A percentile compares a stretch with the other conserved stretches of the same genome.
These are phyloP conservation scores for Trichophaea hybrida DNA, from an alignment of 2,329 filamentous ascomycete species.

Conservation along the genomic window DNA sequence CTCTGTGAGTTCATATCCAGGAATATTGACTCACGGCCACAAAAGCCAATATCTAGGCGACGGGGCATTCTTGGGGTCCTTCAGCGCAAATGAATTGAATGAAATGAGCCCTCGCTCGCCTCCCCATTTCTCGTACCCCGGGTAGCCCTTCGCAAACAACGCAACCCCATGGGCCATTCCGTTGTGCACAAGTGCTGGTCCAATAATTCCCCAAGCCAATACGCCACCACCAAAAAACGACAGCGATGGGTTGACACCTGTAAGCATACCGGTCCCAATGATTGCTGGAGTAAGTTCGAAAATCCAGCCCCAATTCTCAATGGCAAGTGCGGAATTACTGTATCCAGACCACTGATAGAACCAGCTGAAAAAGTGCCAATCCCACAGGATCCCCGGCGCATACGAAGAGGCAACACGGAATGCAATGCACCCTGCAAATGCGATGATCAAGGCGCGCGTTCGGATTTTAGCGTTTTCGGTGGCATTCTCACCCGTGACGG, in stretches of 20 bases:
- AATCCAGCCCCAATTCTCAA: slow-evolving; percentile 49
- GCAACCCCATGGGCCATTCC: slow-evolving; percentile 28
- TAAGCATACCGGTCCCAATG: slow-evolving; percentile 45
- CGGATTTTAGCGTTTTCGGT: slow-evolving; percentile 39
- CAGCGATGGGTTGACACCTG: slow-evolving; percentile 44
- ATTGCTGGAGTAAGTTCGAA: slow-evolving; percentile 47
- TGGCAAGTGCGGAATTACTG: slow-evolving; percentile 37
- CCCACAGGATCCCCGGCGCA: slow-evolving; percentile 45
- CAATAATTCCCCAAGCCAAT: slow-evolving; percentile 43
- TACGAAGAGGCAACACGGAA: slow-evolving; percentile 46
- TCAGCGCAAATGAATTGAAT: slow-evolving; percentile 33
- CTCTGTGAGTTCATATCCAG: slow-evolving; percentile 7
- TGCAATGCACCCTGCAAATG: slow-evolving; percentile 39
- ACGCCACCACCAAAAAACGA: slow-evolving; percentile 45
- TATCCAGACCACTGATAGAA: slow-evolving; percentile 43
- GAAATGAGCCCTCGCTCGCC: slow-evolving; percentile 28
- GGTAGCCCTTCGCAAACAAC: slow-evolving; percentile 30
- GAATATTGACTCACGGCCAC: slow-evolving; percentile 31
- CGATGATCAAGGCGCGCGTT: slow-evolving; percentile 40
- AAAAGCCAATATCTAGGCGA: slow-evolving; percentile 40
- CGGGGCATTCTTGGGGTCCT: slow-evolving; percentile 33
- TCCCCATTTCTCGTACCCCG: slow-evolving; percentile 32
- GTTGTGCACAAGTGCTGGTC: slow-evolving; percentile 42
- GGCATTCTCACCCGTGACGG: slow-evolving; percentile 33
- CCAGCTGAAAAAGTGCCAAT: slow-evolving; percentile 39